Evolutionary conservation across 2,329 filamentous ascomycete genomes (phyloP), one percentile per base, ranked within the genome.

Genomic region (Clarireedia hainanense): DNA sequence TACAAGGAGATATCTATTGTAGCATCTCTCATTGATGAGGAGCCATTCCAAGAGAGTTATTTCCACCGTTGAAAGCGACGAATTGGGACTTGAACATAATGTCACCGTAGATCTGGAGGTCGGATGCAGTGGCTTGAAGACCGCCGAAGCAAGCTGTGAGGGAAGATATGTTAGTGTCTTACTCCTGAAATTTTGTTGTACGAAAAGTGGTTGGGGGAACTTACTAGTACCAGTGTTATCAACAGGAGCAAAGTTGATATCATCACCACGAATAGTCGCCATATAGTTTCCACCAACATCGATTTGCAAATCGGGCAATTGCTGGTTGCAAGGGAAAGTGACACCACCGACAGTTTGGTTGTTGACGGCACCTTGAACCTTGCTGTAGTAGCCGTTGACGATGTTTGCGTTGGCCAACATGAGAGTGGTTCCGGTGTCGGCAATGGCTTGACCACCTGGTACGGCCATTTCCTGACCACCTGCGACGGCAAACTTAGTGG

Each of bases 31-130:
- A 63, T 48, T 67, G 62, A 58, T 70, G 67, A 43, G 67, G 65
- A 47, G 78, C 79, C 67, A 81, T 74, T 12, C 77, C 78, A 34
- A 82, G 66, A 3, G 75, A 73, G 66, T 75, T 78, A 69, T 81
- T 80, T 46, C 76, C 79, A 36, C 72, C 75, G 66, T 81, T 76
- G 65, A 82, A 82, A 15, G 74, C 79, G 24, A 82, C 77, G 62
- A 80, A 81, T 65, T 81, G 77, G 34, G 77, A 79, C 72, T 82
- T 82, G 73, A 83, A 82, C 66, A 83, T 77, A 63, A 82, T 76
- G 64, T 83, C 80, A 17, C 80, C 80, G 64, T 79, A 83, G 66
- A 89, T 83, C 69, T 84, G 80, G 39, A 86, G 69, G 27, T 73
- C 71, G 14, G 73, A 72, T 1, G 76, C 74, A 47, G 79, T 80